phyloP scores from a whole-genome alignment of 495 filamentous ascomycete species.

The Aspergillus sclerotiicarbonarius region DNA sequence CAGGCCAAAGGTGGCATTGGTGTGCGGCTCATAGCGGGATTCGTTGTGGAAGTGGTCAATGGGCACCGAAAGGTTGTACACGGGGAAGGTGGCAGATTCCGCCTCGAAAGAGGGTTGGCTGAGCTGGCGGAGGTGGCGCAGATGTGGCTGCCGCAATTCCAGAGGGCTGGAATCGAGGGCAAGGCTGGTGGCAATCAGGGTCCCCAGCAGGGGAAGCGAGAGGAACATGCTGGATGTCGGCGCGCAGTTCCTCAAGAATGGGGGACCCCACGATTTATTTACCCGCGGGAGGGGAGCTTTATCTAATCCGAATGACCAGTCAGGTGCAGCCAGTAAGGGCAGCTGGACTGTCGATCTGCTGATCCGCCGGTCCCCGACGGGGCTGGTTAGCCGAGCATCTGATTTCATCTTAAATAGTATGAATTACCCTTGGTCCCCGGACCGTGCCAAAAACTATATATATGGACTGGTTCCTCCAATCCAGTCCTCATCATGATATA shows the following conservation, averaged over 20 bases:
- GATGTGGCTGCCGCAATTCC: not conserved
- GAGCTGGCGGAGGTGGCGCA: not conserved
- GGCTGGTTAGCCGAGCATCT: too few species aligned
- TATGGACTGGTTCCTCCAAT: not conserved
- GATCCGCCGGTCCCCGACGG: too few species aligned
- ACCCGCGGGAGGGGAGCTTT: not conserved
- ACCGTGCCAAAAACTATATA: not conserved
- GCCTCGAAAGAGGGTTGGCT: not conserved
- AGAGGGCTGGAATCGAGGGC: not conserved
- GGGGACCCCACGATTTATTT: not conserved
- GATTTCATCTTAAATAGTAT: too few species aligned
- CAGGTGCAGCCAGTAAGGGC: too few species aligned
- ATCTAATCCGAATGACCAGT: too few species aligned
- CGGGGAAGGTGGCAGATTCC: constrained; percentile 9
- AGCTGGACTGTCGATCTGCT: too few species aligned
- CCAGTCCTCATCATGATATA: not conserved
- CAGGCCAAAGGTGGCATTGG: constrained; percentile 54
- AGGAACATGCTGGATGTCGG: not conserved
- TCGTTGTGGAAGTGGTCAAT: constrained; percentile 77
- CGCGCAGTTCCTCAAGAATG: too few species aligned
- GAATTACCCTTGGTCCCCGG: too few species aligned
- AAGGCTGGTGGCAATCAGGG: not conserved
- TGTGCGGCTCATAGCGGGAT: constrained; percentile 66
- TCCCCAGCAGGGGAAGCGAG: not conserved
- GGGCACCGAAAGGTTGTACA: constrained; percentile 62